Conservation (phyloP, 805 yeast genomes). For the Ogataea nonfermentans region DNA sequence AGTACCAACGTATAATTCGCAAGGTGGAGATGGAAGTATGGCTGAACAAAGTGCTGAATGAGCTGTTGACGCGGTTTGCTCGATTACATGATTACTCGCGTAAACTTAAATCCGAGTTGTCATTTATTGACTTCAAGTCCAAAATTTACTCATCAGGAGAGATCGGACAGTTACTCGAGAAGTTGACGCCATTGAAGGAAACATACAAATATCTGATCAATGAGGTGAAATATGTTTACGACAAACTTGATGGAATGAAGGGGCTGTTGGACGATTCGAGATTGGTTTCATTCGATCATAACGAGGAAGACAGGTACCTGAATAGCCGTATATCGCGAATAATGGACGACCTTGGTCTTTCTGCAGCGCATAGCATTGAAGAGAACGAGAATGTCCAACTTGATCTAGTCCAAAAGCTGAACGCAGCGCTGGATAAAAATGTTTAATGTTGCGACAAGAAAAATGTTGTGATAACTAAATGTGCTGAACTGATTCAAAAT, state of each 20-base stretch:
- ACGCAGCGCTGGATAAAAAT: constrained; percentile 11
- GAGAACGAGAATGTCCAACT: constrained; percentile 6
- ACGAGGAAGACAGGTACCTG: constrained; percentile 21
- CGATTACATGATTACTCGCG: constrained; percentile 35
- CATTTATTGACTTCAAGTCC: constrained; percentile 13
- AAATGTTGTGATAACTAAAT: not conserved
- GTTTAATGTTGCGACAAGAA: constrained; percentile 3
- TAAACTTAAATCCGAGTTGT: constrained; percentile 13
- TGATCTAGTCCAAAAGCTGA: constrained; percentile 17
- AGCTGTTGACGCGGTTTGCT: constrained; percentile 39
- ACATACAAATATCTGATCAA: constrained; percentile 26
- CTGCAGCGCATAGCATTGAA: not conserved
- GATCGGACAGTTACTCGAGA: constrained; percentile 10
- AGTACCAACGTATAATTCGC: constrained; percentile 32
- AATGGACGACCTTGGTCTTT: constrained; percentile 13
- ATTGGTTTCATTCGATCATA: constrained; percentile 9
- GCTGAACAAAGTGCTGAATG: constrained; percentile 40
- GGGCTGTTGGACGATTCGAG: constrained; percentile 11
- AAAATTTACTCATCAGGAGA: constrained; percentile 2
- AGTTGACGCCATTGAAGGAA: constrained; percentile 28
- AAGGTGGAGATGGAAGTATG: constrained; percentile 44
- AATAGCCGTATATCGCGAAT: constrained; percentile 18
- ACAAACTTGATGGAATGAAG: constrained; percentile 16
- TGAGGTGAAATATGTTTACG: constrained; percentile 25
- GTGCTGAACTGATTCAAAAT: not conserved